Evolutionary conservation across 352 stramenopile species (phyloP), one percentile per base, ranked within the genome.

Genomic region (Achlya hypogyna): DNA sequence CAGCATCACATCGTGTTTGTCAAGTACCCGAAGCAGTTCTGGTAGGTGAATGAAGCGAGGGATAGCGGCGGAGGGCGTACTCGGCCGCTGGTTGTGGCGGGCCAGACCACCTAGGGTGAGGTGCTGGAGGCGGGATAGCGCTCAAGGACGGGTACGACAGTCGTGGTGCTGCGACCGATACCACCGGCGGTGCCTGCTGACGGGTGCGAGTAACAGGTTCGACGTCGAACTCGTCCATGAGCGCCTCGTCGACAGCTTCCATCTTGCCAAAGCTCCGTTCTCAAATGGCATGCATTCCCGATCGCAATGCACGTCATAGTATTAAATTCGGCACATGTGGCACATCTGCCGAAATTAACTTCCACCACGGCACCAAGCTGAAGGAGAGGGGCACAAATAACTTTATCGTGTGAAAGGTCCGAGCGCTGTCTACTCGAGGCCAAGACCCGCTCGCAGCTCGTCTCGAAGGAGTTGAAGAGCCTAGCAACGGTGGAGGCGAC

Each of bases 151-250:
- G 51, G 18, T 63, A 28, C 22, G 25, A 34, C n/a, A 28, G 4
- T 51, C 31, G 1, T 6, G 42, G 27, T 52, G 45, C 5, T 16
- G 18, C 42, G 1, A 47, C 42, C 5, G 28, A 5, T 28, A 0
- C 6, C 49, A 16, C 29, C 6, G 49, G 49, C 23, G 25, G 0
- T 23, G 53, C n/a, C 73, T 8, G n/a, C 45, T 54, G 64, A 35
- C n/a, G 62, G 18, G n/a, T 5, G 10, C 25, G n/a, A 9, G 14
- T 14, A 6, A 42, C 6, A 18, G 25, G 18, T 27, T 65, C 34
- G 18, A 62, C 70, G 54, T 91, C 82, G 59, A 91, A 91, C 42
- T 76, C 80, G 73, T 89, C 80, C 25, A 91, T 91, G 1, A 89
- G 66, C 56, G 71, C 74, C 60, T 72, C 72, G 35, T 87, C 82